Evolutionary conservation across 768 basidiomycete genomes (phyloP).

Genomic region (Tylopilus vinaceipallidus): DNA sequence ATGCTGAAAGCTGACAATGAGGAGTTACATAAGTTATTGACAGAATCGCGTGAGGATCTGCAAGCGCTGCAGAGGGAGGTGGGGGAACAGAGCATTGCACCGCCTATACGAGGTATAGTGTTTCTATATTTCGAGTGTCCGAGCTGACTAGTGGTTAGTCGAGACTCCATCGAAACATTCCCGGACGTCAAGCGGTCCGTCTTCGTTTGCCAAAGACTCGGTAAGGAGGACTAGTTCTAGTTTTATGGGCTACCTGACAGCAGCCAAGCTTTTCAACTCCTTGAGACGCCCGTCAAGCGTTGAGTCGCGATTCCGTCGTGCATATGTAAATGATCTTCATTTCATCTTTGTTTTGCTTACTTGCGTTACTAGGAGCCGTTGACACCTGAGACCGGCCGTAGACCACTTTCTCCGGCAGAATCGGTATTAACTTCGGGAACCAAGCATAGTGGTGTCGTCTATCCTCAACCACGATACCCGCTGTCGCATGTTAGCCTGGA

Average conservation of each 20-base stretch:
- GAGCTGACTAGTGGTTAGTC: conserved; percentile 23
- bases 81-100: conserved; percentile 63
- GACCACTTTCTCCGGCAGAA: conserved; percentile 43
- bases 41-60: conserved; percentile 76
- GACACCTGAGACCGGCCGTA: conserved; percentile 43
- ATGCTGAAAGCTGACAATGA: conserved; percentile 76
- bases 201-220: conserved; percentile 43
- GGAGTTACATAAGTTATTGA: conserved; percentile 71
- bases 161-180: conserved; percentile 39
- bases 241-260: conserved; percentile 27
- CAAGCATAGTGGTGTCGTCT: conserved; percentile 26
- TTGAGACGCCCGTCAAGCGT: conserved; percentile 35
- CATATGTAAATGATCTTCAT: conserved; percentile 32
- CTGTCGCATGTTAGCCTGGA: conserved; percentile 37
- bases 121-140: not conserved
- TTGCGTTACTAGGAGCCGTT: conserved; percentile 37
- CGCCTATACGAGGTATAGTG: conserved; percentile 42
- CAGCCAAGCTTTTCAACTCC: conserved; percentile 22
- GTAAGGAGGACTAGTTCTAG: conserved; percentile 36
- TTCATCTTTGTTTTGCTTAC: conserved; percentile 8
- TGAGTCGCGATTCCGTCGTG: conserved; percentile 31
- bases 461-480: conserved; percentile 26
- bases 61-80: conserved; percentile 68
- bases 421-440: conserved; percentile 27
- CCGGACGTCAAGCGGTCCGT: conserved; percentile 43